Evolutionary conservation across 2,329 filamentous ascomycete species (phyloP).

Genomic region (Penicillium crustosum): DNA sequence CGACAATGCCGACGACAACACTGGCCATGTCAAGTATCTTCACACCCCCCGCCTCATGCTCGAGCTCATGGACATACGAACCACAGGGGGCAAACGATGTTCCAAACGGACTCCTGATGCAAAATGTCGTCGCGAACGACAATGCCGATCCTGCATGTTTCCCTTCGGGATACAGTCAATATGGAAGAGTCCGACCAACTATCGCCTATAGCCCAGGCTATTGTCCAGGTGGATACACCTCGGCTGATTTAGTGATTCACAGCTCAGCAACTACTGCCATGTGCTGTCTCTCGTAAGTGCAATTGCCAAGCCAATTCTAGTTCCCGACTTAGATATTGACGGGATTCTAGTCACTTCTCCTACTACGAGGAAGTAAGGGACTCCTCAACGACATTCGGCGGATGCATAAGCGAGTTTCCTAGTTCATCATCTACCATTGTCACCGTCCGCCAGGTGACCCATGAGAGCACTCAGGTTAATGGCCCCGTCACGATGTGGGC

Average conservation of each 20-base stretch:
- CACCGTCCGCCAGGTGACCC: no score
- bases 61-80: slow-evolving; percentile 7
- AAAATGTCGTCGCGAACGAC: not conserved
- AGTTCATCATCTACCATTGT: no score
- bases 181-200: slow-evolving; percentile 13
- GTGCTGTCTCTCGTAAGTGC: slow-evolving; percentile 21
- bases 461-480: no score
- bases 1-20: no score
- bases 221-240: slow-evolving; percentile 29
- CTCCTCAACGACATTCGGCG: no score
- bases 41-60: not conserved
- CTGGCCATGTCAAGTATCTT: not conserved
- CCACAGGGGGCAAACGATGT: not conserved
- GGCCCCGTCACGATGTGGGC: no score
- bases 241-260: slow-evolving; percentile 19
- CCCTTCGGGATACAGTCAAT: slow-evolving; percentile 4
- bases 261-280: slow-evolving; percentile 24
- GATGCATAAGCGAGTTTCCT: no score
- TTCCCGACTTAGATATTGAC: not conserved
- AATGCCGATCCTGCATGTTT: slow-evolving; percentile 5
- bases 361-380: not conserved
- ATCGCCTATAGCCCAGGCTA: slow-evolving; percentile 27
- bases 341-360: not conserved
- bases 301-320: not conserved
- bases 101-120: not conserved